Evolutionary conservation across 2,329 filamentous ascomycete species (phyloP), one percentile per base, ranked within the genome.

Genomic region (Ceratocystis albifundus): DNA sequence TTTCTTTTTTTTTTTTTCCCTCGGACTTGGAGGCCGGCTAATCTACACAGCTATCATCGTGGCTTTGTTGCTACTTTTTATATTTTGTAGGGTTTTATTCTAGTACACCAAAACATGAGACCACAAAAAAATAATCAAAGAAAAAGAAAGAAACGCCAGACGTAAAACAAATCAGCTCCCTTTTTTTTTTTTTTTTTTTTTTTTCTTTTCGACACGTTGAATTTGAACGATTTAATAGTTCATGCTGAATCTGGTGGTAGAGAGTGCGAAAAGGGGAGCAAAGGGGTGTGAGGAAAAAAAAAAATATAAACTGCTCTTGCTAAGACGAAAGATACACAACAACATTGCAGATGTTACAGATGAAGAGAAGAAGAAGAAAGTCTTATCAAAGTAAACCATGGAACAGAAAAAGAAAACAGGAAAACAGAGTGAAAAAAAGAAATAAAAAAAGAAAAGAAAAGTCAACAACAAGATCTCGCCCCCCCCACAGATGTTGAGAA

Each of bases 251-350:
- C 28, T 57, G 10, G 25, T 57, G 53, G 20, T 32, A 7, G 22
- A 25, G 50, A 28, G 17, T 22, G 50, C n/a, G n/a, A n/a, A n/a
- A n/a, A 25, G 25, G 5, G 22, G 46, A 22, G 2, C 10, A 4
- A 12, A 17, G 5, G 12, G 53, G 53, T n/a, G n/a, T n/a, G 53
- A 15, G 22, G 25, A n/a, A n/a, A n/a, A n/a, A n/a, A n/a, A n/a
- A n/a, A n/a, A n/a, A 57, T 57, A 57, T 57, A 57, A 12, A 57
- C 53, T 57, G 53, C 30, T 57, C 53, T 57, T 30, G 53, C 30
- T 28, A 57, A n/a, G 36, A 41, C 10, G 8, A 41, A 41, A 41
- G 8, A 41, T 41, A 41, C 36, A 28, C 30, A 57, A 32, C 53
- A 32, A 28, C 25, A 57, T 30, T 15, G 22, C 53, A 22, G 1